Conservation (phyloP, 192 early-diverging fungal species). For the Linderina pennispora region DNA sequence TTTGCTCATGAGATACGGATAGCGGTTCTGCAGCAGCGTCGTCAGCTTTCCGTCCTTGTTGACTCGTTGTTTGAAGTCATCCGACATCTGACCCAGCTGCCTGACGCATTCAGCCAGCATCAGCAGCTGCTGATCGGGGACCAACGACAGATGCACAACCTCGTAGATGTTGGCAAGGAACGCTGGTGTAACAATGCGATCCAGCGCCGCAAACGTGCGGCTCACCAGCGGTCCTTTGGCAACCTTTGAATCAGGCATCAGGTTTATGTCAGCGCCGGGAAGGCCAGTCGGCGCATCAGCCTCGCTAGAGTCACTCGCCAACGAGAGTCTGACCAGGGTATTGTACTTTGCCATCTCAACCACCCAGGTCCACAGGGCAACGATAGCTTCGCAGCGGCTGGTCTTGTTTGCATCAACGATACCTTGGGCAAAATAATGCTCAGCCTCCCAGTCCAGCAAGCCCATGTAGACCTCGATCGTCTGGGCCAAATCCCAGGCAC, state of each 20-base stretch:
- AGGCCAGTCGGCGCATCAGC: constrained; percentile 3
- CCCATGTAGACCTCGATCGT: constrained; percentile 18
- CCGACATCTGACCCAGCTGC: constrained; percentile 13
- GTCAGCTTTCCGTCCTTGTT: constrained; percentile 9
- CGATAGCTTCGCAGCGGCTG: constrained; percentile 6
- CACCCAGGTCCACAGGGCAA: constrained; percentile 38
- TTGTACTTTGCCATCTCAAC: constrained; percentile 41
- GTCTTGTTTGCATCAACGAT: constrained; percentile 28
- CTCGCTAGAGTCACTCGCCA: constrained; percentile 25
- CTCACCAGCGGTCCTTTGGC: constrained; percentile 31
- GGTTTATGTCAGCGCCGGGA: constrained; percentile 24
- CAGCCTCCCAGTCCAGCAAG: constrained; percentile 36
- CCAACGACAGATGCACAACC: constrained; percentile 11
- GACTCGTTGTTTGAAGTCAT: constrained; percentile 21
- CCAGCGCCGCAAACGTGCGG: constrained; percentile 33
- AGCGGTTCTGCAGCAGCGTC: constrained; percentile 32
- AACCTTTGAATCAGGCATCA: constrained; percentile 15
- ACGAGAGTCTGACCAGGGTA: constrained; percentile 24
- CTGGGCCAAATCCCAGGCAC: constrained; percentile 31
- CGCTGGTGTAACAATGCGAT: constrained; percentile 8
- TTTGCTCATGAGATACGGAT: constrained; percentile 27
- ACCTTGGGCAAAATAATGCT: constrained; percentile 33
- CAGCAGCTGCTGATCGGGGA: constrained; percentile 30
- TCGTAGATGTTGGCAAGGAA: constrained; percentile 27
- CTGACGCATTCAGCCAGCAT: constrained; percentile 35